Conservation (phyloP, 2,329 filamentous ascomycete species). For the Penicillium sp. region DNA sequence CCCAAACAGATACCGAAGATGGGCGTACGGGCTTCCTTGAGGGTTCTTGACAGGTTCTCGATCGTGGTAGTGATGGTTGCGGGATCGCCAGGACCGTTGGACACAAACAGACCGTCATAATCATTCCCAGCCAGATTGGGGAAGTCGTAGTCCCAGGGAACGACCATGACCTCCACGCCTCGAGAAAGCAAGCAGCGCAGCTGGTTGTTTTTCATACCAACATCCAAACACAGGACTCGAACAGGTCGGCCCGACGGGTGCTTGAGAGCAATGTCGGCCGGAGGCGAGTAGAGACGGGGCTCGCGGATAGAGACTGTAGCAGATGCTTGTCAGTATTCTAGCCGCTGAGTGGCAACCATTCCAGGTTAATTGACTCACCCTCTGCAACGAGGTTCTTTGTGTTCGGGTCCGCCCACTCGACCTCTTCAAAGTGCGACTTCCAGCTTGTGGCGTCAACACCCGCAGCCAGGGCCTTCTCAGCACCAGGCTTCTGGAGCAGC, state of each 20-base stretch:
- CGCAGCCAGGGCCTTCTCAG: constrained; percentile 36
- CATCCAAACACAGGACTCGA: constrained; percentile 87
- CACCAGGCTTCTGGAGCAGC: constrained; percentile 61
- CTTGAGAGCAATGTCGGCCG: constrained; percentile 63
- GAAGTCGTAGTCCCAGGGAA: constrained; percentile 95
- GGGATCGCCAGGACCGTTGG: constrained; percentile 94
- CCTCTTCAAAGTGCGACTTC: constrained; percentile 62
- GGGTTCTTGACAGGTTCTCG: constrained; percentile 67
- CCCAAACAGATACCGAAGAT: constrained; percentile 96
- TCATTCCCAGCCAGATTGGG: constrained; percentile 67
- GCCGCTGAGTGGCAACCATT: constrained; percentile 27
- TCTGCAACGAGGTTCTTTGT: constrained; percentile 86
- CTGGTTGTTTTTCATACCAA: constrained; percentile 98
- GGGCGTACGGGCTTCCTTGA: constrained; percentile 73
- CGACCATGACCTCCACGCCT: constrained; percentile 88
- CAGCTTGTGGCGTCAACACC: constrained; percentile 45
- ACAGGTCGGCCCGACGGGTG: constrained; percentile 83
- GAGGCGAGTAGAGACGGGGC: constrained; percentile 79
- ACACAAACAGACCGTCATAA: constrained; percentile 95
- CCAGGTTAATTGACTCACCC: constrained; percentile 56
- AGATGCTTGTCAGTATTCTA: constrained; percentile 18
- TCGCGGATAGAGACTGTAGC: constrained; percentile 74
- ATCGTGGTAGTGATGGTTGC: constrained; percentile 73
- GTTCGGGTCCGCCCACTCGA: constrained; percentile 91
- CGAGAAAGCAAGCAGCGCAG: constrained; percentile 84